Evolutionary conservation across 768 basidiomycete species (phyloP), one percentile per base, ranked within the genome.

Genomic region (Lactarius hatsudake): DNA sequence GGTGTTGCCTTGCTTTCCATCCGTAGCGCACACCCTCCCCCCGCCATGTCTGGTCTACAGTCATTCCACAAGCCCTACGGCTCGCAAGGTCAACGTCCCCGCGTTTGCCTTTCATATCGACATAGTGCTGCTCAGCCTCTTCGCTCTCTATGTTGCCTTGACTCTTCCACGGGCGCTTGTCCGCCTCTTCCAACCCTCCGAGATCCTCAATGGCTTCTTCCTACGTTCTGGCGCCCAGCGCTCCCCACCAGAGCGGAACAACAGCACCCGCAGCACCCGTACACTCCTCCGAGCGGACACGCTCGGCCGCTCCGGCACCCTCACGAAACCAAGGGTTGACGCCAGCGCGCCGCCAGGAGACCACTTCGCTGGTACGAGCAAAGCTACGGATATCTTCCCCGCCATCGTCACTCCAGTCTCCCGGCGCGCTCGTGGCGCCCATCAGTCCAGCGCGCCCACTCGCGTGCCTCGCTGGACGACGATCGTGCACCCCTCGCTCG

Each of bases 391-490:
- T 40, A 18, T 26, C 30, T 51, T 55, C 40, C 23, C 53, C 9
- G 30, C 59, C 23, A n/a, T 63, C 40, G 23, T 61, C 62, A 38
- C 53, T 6, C 65, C 63, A n/a, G 23, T 61, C 62, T n/a, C 53
- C 2, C 58, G 59, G 38, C 59, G 59, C 15, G 28, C 26, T 28
- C 54, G 64, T 3, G 32, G 53, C 17, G 30, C 38, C 45, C 17
- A 36, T 20, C 53, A 60, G 58, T 38, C 51, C 53, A 40, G 53
- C 58, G 57, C 64, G 15, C 80, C 80, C 1, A 72, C 74, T 3
- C 76, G 81, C 65, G 73, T 79, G n/a, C 76, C 79, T 20, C 73
- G 75, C 40, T 80, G 79, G 77, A 74, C 77, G 40, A 72, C 78
- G 17, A 51, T 75, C 28, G 45, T 75, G n/a, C 79, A 79, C 15